Conservation (phyloP, 2,329 filamentous ascomycete species). For the Nannizziopsis barbatae region DNA sequence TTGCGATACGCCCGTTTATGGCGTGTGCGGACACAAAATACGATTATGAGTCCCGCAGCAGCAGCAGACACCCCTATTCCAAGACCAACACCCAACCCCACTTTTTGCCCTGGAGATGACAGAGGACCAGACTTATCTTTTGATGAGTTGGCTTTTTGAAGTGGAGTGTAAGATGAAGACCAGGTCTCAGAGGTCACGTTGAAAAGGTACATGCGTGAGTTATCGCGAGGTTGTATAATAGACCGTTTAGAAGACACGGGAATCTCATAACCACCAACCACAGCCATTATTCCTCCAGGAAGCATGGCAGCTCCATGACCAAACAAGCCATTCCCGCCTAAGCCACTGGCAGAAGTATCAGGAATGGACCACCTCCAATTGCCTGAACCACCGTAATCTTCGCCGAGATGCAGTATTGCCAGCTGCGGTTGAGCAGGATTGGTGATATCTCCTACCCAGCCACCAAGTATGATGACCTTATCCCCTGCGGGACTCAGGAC, state of each 20-base stretch:
- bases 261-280: conserved; percentile 49
- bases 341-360: conserved; percentile 28
- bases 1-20: conserved; percentile 25
- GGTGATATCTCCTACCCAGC: conserved; percentile 76
- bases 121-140: conserved; percentile 16
- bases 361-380: conserved; percentile 38
- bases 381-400: conserved; percentile 51
- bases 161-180: conserved; percentile 47
- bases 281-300: conserved; percentile 50
- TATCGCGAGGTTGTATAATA: conserved; percentile 24
- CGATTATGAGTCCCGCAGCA: conserved; percentile 37
- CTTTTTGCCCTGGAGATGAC: conserved; percentile 32
- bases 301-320: conserved; percentile 53
- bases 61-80: conserved; percentile 51
- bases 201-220: conserved; percentile 45
- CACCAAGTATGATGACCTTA: conserved; percentile 69
- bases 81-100: conserved; percentile 54
- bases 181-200: conserved; percentile 52
- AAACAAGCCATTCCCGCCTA: conserved; percentile 43
- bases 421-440: conserved; percentile 73
- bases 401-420: conserved; percentile 61
- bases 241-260: conserved; percentile 32
- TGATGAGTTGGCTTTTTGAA: conserved; percentile 21
- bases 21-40: conserved; percentile 43
- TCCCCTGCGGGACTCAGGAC: conserved; percentile 68